Base-by-base conservation (phyloP, 306 rosid species). In the Sphenostylis stenocarpa region DNA sequence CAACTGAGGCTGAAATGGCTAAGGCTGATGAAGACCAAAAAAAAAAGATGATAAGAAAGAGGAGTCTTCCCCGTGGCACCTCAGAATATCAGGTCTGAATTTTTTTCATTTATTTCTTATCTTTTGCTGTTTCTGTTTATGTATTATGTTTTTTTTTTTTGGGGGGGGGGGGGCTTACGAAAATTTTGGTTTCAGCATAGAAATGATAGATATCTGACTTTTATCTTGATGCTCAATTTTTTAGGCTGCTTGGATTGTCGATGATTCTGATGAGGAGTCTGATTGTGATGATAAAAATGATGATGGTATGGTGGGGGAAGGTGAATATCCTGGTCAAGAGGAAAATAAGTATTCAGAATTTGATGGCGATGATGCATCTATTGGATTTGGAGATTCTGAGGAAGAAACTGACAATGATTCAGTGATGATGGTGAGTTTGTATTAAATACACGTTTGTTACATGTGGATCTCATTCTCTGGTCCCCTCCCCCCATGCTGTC, bases 231-330 rank as follows among this genome's bases (percentile, higher is more conserved):
- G 13, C 9, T 38, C 43, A 38, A 38, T 38, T 38, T 85, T 75
- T 80, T 87, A 90, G 98, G 96, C 91, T 84, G 98, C 94, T 36
- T 92, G 97, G 99, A 90, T 88, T 84, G 83, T 87, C 24, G 86
- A 86, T 81, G 89, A 81, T 63, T 76, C 89, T 60, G 97, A 92
- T 79, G 86, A 69, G 49, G 86, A 69, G 49, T 85, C 80, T 6
- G 90, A 73, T 81, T 70, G 81, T 76, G 88, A 85, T 26, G 66
- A 80, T 41, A 94, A 87, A 65, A 82, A 83, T 52, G 93, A 72
- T 55, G 81, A 89, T 86, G 94, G 86, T 63, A 92, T 95, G 98
- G 77, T 85, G 86, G 97, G 90, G 68, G 88, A 86, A 70, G 62
- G 14, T 21, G 87, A 80, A 16, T 44, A 80, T 85, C 79, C 89